Conservation (phyloP, 768 basidiomycete species). For the Leccinum fibrillosum region DNA sequence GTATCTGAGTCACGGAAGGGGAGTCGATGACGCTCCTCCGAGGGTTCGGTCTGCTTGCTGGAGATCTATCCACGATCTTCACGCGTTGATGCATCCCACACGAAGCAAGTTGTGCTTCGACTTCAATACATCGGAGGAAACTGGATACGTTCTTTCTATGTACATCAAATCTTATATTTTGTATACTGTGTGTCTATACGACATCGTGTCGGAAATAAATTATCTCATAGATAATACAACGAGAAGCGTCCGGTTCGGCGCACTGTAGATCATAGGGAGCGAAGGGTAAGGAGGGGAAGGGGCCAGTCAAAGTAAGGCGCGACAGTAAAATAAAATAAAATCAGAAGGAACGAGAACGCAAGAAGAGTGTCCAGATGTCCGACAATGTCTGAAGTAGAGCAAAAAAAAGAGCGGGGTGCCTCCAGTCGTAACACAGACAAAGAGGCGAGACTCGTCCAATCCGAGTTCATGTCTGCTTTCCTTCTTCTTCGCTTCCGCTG, state of each 20-base stretch:
- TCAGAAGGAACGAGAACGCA: neutral
- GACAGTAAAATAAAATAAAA: neutral
- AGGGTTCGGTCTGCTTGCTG: neutral
- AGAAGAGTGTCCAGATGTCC: neutral
- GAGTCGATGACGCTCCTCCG: neutral
- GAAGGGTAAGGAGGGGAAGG: neutral
- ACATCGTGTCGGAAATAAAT: slow-evolving; percentile 13
- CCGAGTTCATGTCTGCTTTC: slow-evolving; percentile 23
- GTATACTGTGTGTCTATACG: neutral
- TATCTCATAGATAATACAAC: neutral
- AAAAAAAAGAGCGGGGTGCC: neutral
- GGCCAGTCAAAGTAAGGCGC: neutral
- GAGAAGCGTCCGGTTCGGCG: neutral
- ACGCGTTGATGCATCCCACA: neutral
- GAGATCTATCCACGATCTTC: neutral
- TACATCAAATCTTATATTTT: neutral
- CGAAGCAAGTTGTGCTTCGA: neutral
- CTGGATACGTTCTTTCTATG: neutral
- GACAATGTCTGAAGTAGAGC: neutral
- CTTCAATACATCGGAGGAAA: neutral
- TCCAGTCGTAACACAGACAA: neutral
- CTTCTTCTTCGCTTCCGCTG: neutral
- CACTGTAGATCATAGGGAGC: neutral
- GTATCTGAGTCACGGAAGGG: neutral
- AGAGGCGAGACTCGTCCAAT: neutral